Conservation (phyloP, 2,329 filamentous ascomycete species). For the Penicillium sp. region DNA sequence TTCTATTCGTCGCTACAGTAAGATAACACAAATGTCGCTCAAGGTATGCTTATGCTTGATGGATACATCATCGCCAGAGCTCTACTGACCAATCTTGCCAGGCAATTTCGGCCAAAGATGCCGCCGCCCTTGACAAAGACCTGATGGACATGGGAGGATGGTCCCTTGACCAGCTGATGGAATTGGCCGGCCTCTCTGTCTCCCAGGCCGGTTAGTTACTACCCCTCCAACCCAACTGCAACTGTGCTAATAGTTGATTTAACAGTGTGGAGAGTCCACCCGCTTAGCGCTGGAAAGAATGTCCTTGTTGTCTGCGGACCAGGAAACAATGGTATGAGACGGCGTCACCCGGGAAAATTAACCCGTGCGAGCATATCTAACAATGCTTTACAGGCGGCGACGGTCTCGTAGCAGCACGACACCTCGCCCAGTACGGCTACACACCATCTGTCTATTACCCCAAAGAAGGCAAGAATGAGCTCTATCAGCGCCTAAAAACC, state of each 20-base stretch:
- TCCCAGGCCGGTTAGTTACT: slow-evolving; percentile 69
- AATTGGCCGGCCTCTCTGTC: slow-evolving; percentile 85
- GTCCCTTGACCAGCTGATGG: slow-evolving; percentile 95
- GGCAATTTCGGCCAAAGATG: slow-evolving; percentile 84
- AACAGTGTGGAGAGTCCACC: slow-evolving; percentile 80
- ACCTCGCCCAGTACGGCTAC: slow-evolving; percentile 89
- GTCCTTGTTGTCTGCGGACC: slow-evolving; percentile 90
- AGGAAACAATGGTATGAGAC: slow-evolving; percentile 53
- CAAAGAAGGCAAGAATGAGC: slow-evolving; percentile 81
- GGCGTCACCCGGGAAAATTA: background rate
- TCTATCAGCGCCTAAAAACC: slow-evolving; percentile 79
- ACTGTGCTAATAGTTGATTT: slow-evolving; percentile 1
- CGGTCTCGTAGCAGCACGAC: slow-evolving; percentile 86
- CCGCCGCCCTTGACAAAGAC: slow-evolving; percentile 83
- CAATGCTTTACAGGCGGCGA: slow-evolving; percentile 65
- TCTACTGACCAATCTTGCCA: slow-evolving; percentile 34
- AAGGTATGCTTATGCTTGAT: slow-evolving; percentile 32
- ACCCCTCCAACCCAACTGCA: background rate
- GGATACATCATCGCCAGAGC: background rate
- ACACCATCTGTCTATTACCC: slow-evolving; percentile 85
- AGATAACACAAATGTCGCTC: slow-evolving; percentile 38
- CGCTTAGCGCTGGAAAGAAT: slow-evolving; percentile 62
- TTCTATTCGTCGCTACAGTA: slow-evolving; percentile 23
- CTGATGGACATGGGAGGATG: slow-evolving; percentile 84
- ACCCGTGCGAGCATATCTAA: background rate